Conservation (phyloP, 192 early-diverging fungal genomes). For the Paraglomus brasilianum region DNA sequence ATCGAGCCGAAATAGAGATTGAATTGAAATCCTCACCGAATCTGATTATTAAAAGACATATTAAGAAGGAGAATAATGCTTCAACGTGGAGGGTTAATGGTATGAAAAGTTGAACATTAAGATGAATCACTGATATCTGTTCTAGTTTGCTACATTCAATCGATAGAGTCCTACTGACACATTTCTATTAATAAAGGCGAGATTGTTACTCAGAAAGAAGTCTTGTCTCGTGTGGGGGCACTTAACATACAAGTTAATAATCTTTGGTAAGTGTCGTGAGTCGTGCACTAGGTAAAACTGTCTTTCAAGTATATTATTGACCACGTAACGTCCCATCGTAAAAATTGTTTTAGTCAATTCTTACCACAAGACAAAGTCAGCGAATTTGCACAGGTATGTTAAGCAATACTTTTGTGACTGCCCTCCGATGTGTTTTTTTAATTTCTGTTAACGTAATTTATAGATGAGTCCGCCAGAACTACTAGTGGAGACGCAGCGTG, state of each 20-base stretch:
- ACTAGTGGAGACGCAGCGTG: slow-evolving; percentile 80
- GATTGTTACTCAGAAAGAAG: slow-evolving; percentile 56
- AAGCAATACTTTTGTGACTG: neutral
- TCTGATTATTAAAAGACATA: slow-evolving; percentile 58
- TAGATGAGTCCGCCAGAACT: slow-evolving; percentile 77
- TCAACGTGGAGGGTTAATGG: slow-evolving; percentile 84
- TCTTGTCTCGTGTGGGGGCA: slow-evolving; percentile 56
- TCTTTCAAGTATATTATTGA: slow-evolving; percentile 1
- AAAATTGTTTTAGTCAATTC: slow-evolving; percentile 68
- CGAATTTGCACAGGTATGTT: slow-evolving; percentile 79
- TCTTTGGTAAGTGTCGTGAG: slow-evolving; percentile 65
- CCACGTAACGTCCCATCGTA: neutral
- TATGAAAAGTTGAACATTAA: slow-evolving; percentile 29
- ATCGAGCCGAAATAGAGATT: slow-evolving; percentile 81
- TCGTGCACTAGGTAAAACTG: neutral
- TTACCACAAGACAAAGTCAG: slow-evolving; percentile 94
- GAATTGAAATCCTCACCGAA: slow-evolving; percentile 67
- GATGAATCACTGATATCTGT: neutral
- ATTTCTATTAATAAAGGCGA: slow-evolving; percentile 44
- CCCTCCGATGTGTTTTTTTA: neutral
- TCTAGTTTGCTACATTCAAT: neutral
- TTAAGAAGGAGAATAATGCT: slow-evolving; percentile 62
- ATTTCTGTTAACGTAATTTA: slow-evolving; percentile 1
- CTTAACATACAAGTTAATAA: slow-evolving; percentile 94
- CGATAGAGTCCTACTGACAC: too few relatives aligned